Base-by-base conservation (phyloP, 306 rosid genomes). In the Senna tora region DNA sequence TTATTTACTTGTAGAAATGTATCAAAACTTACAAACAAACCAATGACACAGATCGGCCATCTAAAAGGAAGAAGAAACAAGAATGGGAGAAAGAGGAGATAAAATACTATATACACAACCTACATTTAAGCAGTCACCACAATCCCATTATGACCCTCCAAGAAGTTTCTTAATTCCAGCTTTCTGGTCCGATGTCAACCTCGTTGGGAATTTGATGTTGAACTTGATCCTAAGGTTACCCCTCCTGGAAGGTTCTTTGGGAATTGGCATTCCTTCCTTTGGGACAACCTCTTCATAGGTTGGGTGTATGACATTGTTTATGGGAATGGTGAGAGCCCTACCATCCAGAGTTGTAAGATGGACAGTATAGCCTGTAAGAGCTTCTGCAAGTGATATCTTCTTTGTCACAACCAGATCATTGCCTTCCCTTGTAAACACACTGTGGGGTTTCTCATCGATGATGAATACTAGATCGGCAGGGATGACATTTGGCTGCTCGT, bases 381-480 rank as follows among this genome's bases (percentile, higher is more conserved):
- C 88, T 71, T 93, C 96, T 28, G 45, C 81, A 9, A 84, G 87
- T 8, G 93, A 54, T 67, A 93, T 80, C 59, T 60, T 84, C 51
- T 80, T 81, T 13, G 90, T 90, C 52, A 81, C 75, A 15, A 90
- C 71, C 58, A 93, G 75, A 73, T 93, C 98, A 70, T 93, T 90
- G 0, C 96, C 96, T 9, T 90, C 96, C 77, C 98, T 93, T 71
- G 89, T 82, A 68, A 88, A 93, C 13, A 84, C 75, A 73, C 79
- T 22, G 84, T 93, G 98, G 12, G 89, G 94, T 69, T 93, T 93
- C 86, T 93, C 98, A 43, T 90, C 96, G 33, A 93, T 80, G 16
- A 90, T 72, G 73, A 93, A 93, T 36, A 87, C 85, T 12, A 93
- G 83, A 80, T 93, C 97, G 2, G 97, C 89, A 8, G 98, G 87